Conservation (phyloP, 495 filamentous ascomycete species). For the Penicillium bialowiezense region DNA sequence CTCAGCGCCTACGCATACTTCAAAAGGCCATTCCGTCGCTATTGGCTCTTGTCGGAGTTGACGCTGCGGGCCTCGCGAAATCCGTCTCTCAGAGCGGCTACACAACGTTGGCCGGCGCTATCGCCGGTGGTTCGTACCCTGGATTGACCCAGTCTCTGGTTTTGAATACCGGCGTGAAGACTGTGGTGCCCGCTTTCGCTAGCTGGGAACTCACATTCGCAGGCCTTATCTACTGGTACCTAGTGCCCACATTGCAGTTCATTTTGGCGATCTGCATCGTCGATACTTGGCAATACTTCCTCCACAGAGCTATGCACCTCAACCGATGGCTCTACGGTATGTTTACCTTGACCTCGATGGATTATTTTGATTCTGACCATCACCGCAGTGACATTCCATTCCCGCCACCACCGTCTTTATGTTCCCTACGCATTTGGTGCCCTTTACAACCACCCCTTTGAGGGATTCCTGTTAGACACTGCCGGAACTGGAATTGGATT, state of each 20-base stretch:
- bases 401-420: conserved; percentile 91
- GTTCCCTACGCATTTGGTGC: conserved; percentile 97
- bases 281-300: conserved; percentile 97
- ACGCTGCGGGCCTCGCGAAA: conserved; percentile 37
- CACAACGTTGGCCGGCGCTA: conserved; percentile 61
- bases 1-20: conserved; percentile 65
- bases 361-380: conserved; percentile 11
- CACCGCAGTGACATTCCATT: conserved; percentile 81
- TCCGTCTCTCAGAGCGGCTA: conserved; percentile 45
- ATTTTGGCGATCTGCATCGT: conserved; percentile 66
- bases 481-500: conserved; percentile 79
- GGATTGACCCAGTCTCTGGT: conserved; percentile 32
- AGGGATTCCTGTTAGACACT: conserved; percentile 92
- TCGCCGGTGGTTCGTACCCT: conserved; percentile 75
- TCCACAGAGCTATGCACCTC: conserved; percentile 90
- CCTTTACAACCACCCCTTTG: conserved; percentile 88
- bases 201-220: conserved; percentile 74
- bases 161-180: conserved; percentile 31
- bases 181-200: conserved; percentile 36
- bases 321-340: conserved; percentile 96
- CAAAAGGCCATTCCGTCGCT: conserved; percentile 65
- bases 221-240: conserved; percentile 71
- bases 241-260: conserved; percentile 75
- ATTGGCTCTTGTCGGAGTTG: conserved; percentile 42
- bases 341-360: conserved; percentile 26